These are phyloP conservation scores for Pseudogymnoascus sp. DNA, from an alignment of 2,329 filamentous ascomycete species.

Conservation along the genomic window DNA sequence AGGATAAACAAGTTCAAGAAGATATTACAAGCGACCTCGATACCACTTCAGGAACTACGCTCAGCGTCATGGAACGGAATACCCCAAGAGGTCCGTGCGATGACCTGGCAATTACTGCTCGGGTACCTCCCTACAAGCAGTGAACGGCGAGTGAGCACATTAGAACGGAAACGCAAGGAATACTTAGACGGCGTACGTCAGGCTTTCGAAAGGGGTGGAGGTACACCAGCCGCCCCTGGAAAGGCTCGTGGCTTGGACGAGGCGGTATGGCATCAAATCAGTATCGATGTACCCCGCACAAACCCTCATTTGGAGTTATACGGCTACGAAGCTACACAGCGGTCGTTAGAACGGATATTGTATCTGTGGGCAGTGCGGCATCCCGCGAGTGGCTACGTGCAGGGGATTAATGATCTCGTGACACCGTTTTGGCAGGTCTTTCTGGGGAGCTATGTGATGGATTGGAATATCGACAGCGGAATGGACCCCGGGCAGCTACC, in stretches of 20 bases:
- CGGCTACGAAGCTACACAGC: constrained; percentile 89
- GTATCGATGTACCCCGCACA: constrained; percentile 92
- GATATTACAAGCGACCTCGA: constrained; percentile 84
- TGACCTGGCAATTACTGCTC: constrained; percentile 96
- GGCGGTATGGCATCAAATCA: constrained; percentile 99
- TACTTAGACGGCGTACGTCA: constrained; percentile 85
- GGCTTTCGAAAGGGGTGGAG: constrained; percentile 58
- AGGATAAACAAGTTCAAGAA: constrained; percentile 99
- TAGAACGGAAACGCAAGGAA: constrained; percentile 92
- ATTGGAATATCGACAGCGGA: constrained; percentile 80
- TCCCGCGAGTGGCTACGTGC: constrained; percentile 93
- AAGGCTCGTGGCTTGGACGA: constrained; percentile 71
- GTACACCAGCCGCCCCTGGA: constrained; percentile 37
- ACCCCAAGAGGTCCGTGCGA: constrained; percentile 88
- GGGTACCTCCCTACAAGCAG: constrained; percentile 96
- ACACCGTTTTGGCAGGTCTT: constrained; percentile 99
- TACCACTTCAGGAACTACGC: constrained; percentile 75
- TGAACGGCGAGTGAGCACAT: constrained; percentile 77
- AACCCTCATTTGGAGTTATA: constrained; percentile 95
- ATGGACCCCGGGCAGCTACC: constrained; percentile 97
- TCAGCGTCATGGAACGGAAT: constrained; percentile 89
- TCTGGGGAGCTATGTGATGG: constrained; percentile 87
- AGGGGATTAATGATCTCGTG: constrained; percentile 96
- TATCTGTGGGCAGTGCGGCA: constrained; percentile 98
- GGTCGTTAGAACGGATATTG: constrained; percentile 85